A percentile compares a stretch with the other conserved stretches of the same genome.
Conservation (phyloP, 352 stramenopile species). For the Phytophthora lateralis region DNA sequence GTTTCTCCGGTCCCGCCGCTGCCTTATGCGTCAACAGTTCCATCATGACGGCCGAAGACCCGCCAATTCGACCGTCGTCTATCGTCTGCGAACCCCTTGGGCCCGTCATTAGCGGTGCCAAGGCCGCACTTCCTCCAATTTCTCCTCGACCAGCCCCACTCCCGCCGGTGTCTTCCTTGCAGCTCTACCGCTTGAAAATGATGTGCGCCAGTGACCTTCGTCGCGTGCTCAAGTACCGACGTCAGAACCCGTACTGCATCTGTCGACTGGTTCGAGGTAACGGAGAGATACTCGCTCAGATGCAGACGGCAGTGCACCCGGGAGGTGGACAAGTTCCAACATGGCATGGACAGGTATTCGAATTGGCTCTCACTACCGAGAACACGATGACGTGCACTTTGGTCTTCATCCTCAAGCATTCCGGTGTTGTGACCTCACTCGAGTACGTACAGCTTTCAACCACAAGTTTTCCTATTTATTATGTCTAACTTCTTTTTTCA, state of each 20-base stretch:
- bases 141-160: constrained; percentile 10
- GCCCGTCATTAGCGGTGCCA: constrained; percentile 1
- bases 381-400: constrained; percentile 30
- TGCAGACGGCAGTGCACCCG: constrained; percentile 31
- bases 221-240: constrained; percentile 21
- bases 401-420: constrained; percentile 37
- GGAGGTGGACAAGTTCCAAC: constrained; percentile 29
- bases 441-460: constrained; percentile 22
- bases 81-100: background rate
- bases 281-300: constrained; percentile 22
- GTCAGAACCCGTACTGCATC: constrained; percentile 34
- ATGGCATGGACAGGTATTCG: constrained; percentile 33
- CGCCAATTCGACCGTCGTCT: background rate
- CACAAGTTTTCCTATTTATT: too few relatives aligned
- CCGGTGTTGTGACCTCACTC: constrained; percentile 19
- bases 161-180: constrained; percentile 8
- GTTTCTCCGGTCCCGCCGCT: background rate
- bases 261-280: constrained; percentile 30
- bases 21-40: constrained; percentile 6
- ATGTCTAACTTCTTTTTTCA: constrained; percentile 2
- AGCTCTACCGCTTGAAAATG: constrained; percentile 34
- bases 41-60: background rate
- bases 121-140: constrained; percentile 13
- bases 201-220: constrained; percentile 23
- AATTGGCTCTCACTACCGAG: constrained; percentile 26